Percentiles rank a stretch among this genome's conserved stretches.
These are phyloP conservation scores for Euphrasia confusa DNA, from an alignment of 257 asterid species.

Conservation along the genomic window DNA sequence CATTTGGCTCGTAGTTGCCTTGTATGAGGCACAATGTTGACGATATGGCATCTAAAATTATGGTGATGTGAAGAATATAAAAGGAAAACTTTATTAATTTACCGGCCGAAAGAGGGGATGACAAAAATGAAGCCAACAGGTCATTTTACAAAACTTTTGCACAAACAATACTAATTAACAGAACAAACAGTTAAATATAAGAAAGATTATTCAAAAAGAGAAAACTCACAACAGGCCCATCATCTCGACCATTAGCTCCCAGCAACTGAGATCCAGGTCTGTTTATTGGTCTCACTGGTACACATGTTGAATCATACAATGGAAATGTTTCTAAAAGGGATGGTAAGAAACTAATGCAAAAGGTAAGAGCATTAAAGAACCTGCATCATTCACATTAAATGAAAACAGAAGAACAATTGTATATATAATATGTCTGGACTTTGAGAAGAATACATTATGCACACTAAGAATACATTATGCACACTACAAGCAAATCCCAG, in stretches of 20 bases:
- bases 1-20: conserved; percentile 1
- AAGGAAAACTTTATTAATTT: not conserved
- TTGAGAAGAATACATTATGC: not conserved
- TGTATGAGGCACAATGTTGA: conserved; percentile 4
- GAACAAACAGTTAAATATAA: conserved; percentile 11
- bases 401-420: conserved; percentile 1
- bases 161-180: conserved; percentile 14
- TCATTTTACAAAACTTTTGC: conserved; percentile 11
- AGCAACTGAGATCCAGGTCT: conserved; percentile 87
- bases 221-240: conserved; percentile 84
- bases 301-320: conserved; percentile 48
- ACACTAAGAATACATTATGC: not conserved
- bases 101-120: not conserved
- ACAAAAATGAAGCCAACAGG: conserved; percentile 5
- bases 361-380: conserved; percentile 16
- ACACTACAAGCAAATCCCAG: conserved; percentile 12
- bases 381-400: conserved; percentile 1
- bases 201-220: not conserved
- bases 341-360: not conserved
- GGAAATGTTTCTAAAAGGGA: conserved; percentile 13
- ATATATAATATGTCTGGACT: conserved; percentile 6
- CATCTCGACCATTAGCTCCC: conserved; percentile 98
- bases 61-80: not conserved
- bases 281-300: conserved; percentile 81
- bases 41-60: not conserved